Conservation (phyloP, 2,329 filamentous ascomycete species). For the Ascochyta clinopodiicola region DNA sequence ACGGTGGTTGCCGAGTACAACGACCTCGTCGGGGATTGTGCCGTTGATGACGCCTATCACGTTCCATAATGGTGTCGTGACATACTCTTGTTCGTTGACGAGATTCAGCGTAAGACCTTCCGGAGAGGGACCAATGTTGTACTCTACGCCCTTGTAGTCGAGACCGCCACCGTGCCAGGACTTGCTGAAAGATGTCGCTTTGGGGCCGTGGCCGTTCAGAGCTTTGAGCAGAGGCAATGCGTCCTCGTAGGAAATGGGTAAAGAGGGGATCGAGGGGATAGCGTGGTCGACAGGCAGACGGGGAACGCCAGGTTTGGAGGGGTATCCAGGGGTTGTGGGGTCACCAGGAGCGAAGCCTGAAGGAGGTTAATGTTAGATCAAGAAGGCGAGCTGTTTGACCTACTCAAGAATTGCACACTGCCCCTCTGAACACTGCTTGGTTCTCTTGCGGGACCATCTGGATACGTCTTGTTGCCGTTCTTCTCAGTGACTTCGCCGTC, state of each 20-base stretch:
- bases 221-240: slow-evolving; percentile 87
- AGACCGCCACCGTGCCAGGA: slow-evolving; percentile 78
- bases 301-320: slow-evolving; percentile 86
- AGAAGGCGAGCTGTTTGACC: slow-evolving; percentile 14
- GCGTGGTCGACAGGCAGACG: slow-evolving; percentile 72
- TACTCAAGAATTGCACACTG: slow-evolving; percentile 70
- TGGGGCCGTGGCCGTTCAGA: slow-evolving; percentile 85
- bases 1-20: slow-evolving; percentile 90
- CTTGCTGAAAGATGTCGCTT: slow-evolving; percentile 74
- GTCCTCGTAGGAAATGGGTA: slow-evolving; percentile 88
- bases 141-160: slow-evolving; percentile 79
- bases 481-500: slow-evolving; percentile 82
- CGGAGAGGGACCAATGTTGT: slow-evolving; percentile 84
- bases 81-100: slow-evolving; percentile 58
- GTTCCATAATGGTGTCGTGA: slow-evolving; percentile 65
- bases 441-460: slow-evolving; percentile 83
- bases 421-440: slow-evolving; percentile 90
- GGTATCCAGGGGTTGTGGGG: slow-evolving; percentile 92
- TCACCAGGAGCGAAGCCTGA: slow-evolving; percentile 69
- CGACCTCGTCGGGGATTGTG: slow-evolving; percentile 80
- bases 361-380: slow-evolving; percentile 17
- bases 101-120: slow-evolving; percentile 64
- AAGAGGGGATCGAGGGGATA: slow-evolving; percentile 85
- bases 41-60: slow-evolving; percentile 93
- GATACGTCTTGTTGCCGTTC: slow-evolving; percentile 81